Base-by-base conservation (phyloP, 208 protist species). In the Crithidia bombi region DNA sequence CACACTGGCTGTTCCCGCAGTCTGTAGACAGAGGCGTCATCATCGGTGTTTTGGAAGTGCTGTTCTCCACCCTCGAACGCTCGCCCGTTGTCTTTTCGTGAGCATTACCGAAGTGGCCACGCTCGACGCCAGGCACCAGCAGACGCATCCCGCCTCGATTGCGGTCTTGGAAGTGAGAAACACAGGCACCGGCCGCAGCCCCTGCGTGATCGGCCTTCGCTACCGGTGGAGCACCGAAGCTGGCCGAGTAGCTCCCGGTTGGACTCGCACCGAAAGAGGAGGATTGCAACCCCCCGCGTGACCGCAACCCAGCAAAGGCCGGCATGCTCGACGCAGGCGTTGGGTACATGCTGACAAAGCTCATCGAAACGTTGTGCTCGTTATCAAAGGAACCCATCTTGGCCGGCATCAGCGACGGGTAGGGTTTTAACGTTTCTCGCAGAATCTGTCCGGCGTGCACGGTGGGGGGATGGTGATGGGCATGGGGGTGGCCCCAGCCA, bases 291-390 rank as follows among this genome's bases (percentile, higher is more conserved):
- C 10, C 14, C 33, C 10, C 28, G 12, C 51, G 21, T 5, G 35
- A 21, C 17, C 9, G 33, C 5, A 5, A 35, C 4, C 23, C 35
- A 5, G 19, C 54, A 19, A 46, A 44, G 17, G 54, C 54, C n/a
- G 35, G 54, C 54, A 59, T 59, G 35, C 54, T 59, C n/a, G 33
- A 44, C 3, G 54, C 54, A 3, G 54, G 54, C 5, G 54, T 59
- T 19, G 54, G 54, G 33, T 39, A 39, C 21, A 17, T 35, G n/a
- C 54, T 59, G 7, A 59, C 54, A 11, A 59, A 39, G n/a, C 54
- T 59, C 54, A 59, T 59, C 54, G 54, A 4, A 5, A 59, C 32
- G 54, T 59, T 59, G 54, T 59, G 54, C 54, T 59, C 54, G n/a
- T 59, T 59, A 17, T 59, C 54, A 28, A 59, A 59, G n/a, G 54